These are phyloP conservation scores for Psilocybe subaeruginosa DNA, from an alignment of 768 basidiomycete genomes.

Conservation along the genomic window DNA sequence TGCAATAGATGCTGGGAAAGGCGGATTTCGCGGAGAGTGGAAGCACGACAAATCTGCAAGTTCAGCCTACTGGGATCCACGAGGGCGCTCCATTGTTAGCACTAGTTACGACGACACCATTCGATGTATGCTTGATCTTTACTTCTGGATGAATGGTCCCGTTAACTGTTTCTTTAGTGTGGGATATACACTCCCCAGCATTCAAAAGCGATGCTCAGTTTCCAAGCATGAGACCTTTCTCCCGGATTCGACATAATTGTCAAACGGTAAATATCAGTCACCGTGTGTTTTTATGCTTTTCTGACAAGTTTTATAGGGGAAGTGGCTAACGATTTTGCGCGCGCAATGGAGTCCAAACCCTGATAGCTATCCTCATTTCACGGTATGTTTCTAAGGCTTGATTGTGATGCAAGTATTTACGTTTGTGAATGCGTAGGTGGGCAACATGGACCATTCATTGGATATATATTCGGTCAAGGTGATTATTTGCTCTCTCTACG, in stretches of 20 bases:
- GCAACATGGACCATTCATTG: constrained; percentile 77
- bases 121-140: constrained; percentile 51
- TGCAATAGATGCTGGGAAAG: constrained; percentile 53
- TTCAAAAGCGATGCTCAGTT: constrained; percentile 53
- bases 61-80: constrained; percentile 86
- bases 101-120: constrained; percentile 84
- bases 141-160: constrained; percentile 10
- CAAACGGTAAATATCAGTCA: constrained; percentile 61
- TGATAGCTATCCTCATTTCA: constrained; percentile 82
- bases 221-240: constrained; percentile 65
- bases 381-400: constrained; percentile 44
- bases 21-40: constrained; percentile 65
- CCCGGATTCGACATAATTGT: constrained; percentile 69
- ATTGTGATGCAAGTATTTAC: background rate
- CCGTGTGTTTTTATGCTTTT: background rate
- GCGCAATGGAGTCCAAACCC: constrained; percentile 83
- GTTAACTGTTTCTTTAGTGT: constrained; percentile 50
- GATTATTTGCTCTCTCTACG: background rate
- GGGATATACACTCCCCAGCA: constrained; percentile 64
- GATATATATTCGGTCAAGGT: constrained; percentile 79
- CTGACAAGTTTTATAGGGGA: constrained; percentile 51
- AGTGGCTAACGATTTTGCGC: constrained; percentile 78
- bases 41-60: constrained; percentile 77
- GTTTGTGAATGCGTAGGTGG: constrained; percentile 49
- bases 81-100: constrained; percentile 78